Evolutionary conservation across 2,329 filamentous ascomycete species (phyloP), one percentile per base, ranked within the genome.

Genomic region (Venturia nashicola): DNA sequence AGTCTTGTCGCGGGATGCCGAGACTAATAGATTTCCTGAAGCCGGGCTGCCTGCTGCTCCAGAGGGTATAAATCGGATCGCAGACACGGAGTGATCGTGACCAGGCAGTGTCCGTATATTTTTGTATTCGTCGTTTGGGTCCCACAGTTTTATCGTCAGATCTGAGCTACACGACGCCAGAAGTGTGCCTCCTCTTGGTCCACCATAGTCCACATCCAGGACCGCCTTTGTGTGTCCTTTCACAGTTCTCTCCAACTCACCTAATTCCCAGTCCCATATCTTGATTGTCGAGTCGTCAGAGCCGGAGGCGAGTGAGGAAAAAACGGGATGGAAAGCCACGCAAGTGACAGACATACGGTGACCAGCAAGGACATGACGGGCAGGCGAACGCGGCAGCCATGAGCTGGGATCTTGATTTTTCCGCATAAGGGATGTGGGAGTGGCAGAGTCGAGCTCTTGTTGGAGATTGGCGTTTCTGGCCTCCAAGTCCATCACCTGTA

Each of bases 201-300:
- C 92, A 44, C 93, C 92, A 76, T 89, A 97, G 71, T 97, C 92
- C 43, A 96, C 85, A 72, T 96, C 91, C 36, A 94, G 77, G 0
- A 97, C 91, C 3, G 90, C 85, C 72, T 89, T 91, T 5, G 91
- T 97, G 71, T 97, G 93, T 1, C 91, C 91, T 73, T 97, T 97
- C 65, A 97, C 83, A 0, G 92, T 97, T 67, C 88, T 81, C 74
- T 97, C 92, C 4, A 96, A 80, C 75, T 97, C 92, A 59, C 93
- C 93, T 32, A 95, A 77, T 71, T 97, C 92, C 89, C 91, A 97
- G 72, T 97, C 92, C 92, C 92, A 97, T 64, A 97, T 92, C 72
- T 97, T 97, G 74, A 97, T 96, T 8, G 89, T 96, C 63, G 85
- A 89, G 74, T 97, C 93, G 73, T 96, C 92, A 9, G 91, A 95